Evolutionary conservation across 345 rosid species (phyloP).

Genomic region (Populus pruinosa): DNA sequence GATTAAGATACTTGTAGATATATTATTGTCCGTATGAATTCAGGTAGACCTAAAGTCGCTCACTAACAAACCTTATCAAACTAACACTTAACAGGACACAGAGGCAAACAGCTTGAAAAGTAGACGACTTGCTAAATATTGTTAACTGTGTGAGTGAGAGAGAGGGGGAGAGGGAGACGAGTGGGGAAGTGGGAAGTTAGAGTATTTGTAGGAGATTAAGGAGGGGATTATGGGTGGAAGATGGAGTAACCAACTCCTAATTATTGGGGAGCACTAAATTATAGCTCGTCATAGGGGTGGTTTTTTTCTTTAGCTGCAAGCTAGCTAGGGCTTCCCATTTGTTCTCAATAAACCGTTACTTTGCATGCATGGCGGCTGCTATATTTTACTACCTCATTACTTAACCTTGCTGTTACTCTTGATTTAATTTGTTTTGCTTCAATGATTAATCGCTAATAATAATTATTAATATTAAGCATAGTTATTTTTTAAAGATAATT

Average conservation of each 20-base stretch:
- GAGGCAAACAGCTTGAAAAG: not conserved
- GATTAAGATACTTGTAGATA: not conserved
- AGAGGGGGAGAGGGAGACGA: slow-evolving; percentile 1
- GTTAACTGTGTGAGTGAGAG: not conserved
- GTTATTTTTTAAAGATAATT: too few relatives aligned
- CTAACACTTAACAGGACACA: not conserved
- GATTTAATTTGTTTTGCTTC: not conserved
- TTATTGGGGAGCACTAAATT: not conserved
- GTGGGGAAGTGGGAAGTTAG: slow-evolving; percentile 8
- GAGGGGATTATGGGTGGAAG: not conserved
- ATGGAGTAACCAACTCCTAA: slow-evolving; percentile 8
- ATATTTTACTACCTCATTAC: not conserved
- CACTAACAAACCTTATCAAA: not conserved
- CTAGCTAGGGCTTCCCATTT: slow-evolving; percentile 1
- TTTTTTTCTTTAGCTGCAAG: not conserved
- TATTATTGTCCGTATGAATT: not conserved
- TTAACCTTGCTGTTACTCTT: not conserved
- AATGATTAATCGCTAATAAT: not conserved
- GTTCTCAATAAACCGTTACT: not conserved
- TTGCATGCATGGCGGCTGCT: slow-evolving; percentile 7
- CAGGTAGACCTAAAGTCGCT: slow-evolving; percentile 4
- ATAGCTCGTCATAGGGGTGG: too few relatives aligned
- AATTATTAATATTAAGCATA: not conserved
- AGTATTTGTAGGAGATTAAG: not conserved
- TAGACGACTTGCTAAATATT: not conserved